These are phyloP conservation scores for Ceratobasidium sp. DNA, from an alignment of 1,284 basidiomycete genomes.

Conservation along the genomic window DNA sequence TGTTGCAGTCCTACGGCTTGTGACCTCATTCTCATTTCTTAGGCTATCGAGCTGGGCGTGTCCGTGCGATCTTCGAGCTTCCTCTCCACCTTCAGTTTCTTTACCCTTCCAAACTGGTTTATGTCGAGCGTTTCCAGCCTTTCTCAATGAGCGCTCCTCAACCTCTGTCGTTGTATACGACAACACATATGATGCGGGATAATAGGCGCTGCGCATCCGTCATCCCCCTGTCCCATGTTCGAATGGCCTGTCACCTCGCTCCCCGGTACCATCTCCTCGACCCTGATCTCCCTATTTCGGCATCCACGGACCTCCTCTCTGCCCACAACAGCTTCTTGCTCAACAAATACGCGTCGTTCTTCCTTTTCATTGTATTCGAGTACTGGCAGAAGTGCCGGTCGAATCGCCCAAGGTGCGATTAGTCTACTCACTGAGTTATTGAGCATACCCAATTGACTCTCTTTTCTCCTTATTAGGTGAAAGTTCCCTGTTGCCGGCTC, in stretches of 20 bases:
- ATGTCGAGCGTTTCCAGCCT: neutral
- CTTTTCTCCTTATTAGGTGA: too few relatives aligned
- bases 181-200: too few relatives aligned
- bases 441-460: too few relatives aligned
- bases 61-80: conserved; percentile 7
- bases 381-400: neutral
- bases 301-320: neutral
- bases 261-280: neutral
- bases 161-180: too few relatives aligned
- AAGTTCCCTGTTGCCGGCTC: too few relatives aligned
- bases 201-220: too few relatives aligned
- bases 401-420: too few relatives aligned
- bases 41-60: conserved; percentile 8
- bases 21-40: too few relatives aligned
- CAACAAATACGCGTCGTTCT: neutral
- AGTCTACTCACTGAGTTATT: too few relatives aligned
- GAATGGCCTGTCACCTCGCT: neutral
- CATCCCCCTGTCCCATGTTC: neutral
- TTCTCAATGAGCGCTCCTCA: neutral
- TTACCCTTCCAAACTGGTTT: neutral
- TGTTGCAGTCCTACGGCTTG: too few relatives aligned
- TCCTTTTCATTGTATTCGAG: neutral
- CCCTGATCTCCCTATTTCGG: neutral
- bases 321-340: neutral
- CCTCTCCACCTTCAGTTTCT: neutral